Base-by-base conservation (phyloP, 1,284 basidiomycete species). In the Tilletia indica region DNA sequence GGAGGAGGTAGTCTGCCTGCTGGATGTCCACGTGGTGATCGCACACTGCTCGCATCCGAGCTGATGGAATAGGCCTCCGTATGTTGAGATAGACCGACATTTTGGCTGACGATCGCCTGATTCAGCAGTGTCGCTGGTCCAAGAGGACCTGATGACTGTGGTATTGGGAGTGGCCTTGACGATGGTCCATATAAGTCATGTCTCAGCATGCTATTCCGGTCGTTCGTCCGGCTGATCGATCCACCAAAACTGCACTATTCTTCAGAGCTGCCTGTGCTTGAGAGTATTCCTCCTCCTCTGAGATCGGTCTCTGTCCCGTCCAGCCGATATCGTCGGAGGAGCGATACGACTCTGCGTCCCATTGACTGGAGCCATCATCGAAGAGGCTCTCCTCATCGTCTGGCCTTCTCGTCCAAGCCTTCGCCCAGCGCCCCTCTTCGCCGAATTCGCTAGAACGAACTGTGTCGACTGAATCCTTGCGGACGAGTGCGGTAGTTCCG, bases 381-480 rank as follows among this genome's bases (percentile, higher is more conserved):
- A 76, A 76, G n/a, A 71, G 48, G 58, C 74, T 77, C 58, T 80
- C 79, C 54, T 81, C 80, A 56, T 80, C 80, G 16, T 81, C 79
- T 14, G 76, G 72, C 34, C 69, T 68, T 9, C 71, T 72, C 16
- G 76, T 71, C 80, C 80, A 81, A 0, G 80, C 80, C 0, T 75
- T 69, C 8, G 76, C 80, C 80, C 80, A 81, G 11, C 76, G 67
- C 2, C 80, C 80, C 45, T 77, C 71, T 47, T 78, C 78, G 16
- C 79, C 79, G 47, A 81, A 81, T 63, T 81, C 80, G 36, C 77
- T 77, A 47, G 76, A 78, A 54, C 78, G 74, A 12, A 81, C 80
- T 0, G 80, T 81, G 68, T 81, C 78, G 42, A 79, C 70, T 2
- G 78, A 80, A 0, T 74, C 77, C 42, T 78, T 68, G 11, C 74